Conservation (phyloP, 2,329 filamentous ascomycete species). For the Microsporum audouinii region DNA sequence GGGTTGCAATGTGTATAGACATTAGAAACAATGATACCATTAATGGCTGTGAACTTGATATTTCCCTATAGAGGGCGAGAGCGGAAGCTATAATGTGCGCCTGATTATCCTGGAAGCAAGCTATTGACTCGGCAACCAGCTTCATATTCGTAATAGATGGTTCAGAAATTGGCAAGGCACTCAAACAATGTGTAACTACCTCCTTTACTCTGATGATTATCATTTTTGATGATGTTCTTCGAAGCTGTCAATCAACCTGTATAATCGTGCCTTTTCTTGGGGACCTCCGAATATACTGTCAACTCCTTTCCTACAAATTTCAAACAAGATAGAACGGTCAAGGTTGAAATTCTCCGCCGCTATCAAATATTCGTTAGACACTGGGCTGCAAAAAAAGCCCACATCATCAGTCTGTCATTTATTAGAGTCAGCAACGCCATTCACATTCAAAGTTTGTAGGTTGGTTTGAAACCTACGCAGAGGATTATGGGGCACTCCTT, state of each 20-base stretch:
- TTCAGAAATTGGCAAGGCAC: not conserved
- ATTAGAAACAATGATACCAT: no score
- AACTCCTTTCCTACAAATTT: slow-evolving; percentile 50
- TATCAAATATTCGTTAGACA: slow-evolving; percentile 67
- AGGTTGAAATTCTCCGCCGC: slow-evolving; percentile 60
- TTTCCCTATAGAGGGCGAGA: no score
- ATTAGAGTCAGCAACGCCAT: not conserved
- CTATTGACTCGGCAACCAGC: no score
- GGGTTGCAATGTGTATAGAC: not conserved
- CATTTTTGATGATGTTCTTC: slow-evolving; percentile 5
- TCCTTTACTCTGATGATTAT: no score
- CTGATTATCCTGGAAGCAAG: no score
- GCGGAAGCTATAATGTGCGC: no score
- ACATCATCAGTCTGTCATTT: slow-evolving; percentile 62
- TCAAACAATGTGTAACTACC: no score
- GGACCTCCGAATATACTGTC: slow-evolving; percentile 56
- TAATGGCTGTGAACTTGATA: not conserved
- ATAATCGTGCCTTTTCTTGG: slow-evolving; percentile 41
- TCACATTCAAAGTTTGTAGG: not conserved
- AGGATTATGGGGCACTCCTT: slow-evolving; percentile 52
- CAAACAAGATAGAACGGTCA: slow-evolving; percentile 36
- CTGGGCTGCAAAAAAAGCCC: slow-evolving; percentile 63
- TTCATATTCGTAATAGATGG: no score
- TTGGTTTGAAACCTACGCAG: slow-evolving; percentile 45
- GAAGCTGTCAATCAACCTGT: slow-evolving; percentile 18